Conservation (phyloP, 1,139 yeast species). For the Lodderomyces metapsilosis region DNA sequence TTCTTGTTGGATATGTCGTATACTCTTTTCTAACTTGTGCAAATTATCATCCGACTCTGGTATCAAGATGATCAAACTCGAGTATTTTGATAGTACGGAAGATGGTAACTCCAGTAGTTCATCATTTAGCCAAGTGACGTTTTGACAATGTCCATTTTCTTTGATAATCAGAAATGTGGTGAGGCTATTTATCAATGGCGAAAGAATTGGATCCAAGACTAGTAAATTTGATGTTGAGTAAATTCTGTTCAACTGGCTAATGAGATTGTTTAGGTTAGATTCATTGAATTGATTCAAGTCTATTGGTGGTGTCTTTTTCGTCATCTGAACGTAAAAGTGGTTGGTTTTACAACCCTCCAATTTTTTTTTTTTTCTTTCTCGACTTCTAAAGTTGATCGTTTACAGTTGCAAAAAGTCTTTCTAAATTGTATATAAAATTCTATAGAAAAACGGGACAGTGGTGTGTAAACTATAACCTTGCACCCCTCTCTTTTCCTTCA, state of each 20-base stretch:
- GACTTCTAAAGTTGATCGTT: too few relatives aligned
- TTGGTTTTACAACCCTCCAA: too few relatives aligned
- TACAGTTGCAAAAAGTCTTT: too few relatives aligned
- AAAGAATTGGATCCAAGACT: conserved; percentile 54
- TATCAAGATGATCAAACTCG: conserved; percentile 39
- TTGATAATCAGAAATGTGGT: conserved; percentile 60
- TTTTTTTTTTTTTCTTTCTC: neutral
- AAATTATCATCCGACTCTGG: conserved; percentile 20
- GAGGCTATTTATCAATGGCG: conserved; percentile 56
- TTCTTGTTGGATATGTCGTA: conserved; percentile 7
- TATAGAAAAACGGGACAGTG: too few relatives aligned
- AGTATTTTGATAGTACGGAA: conserved; percentile 19
- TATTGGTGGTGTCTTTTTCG: conserved; percentile 6
- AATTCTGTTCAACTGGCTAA: conserved; percentile 25
- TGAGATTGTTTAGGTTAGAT: conserved; percentile 21
- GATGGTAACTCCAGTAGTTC: conserved; percentile 11
- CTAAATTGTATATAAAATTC: too few relatives aligned
- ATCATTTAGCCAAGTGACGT: conserved; percentile 58
- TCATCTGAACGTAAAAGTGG: neutral
- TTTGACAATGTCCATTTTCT: conserved; percentile 55
- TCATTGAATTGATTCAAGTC: conserved; percentile 17
- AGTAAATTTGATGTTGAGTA: conserved; percentile 41
- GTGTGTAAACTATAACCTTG: conserved; percentile 13
- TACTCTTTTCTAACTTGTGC: conserved; percentile 13
- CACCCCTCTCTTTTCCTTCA: conserved; percentile 14